Conservation (phyloP, 352 stramenopile species). For the Aphanomyces invadans region DNA sequence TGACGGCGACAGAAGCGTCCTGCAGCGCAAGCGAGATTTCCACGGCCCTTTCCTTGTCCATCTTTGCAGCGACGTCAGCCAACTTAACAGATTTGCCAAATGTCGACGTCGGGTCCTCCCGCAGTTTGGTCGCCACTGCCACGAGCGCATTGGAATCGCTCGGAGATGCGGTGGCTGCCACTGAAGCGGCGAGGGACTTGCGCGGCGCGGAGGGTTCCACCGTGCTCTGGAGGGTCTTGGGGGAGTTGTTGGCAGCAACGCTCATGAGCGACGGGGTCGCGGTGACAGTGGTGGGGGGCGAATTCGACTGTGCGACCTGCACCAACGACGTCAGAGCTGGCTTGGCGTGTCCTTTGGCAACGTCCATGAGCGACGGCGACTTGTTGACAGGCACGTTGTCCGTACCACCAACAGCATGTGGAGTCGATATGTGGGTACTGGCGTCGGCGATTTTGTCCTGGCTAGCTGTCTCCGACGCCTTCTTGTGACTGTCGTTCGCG, state of each 20-base stretch:
- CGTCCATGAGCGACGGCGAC: conserved; percentile 37
- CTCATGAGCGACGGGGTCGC: background rate
- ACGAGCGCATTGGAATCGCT: background rate
- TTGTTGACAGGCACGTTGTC: background rate
- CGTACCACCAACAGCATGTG: background rate
- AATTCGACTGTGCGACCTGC: background rate
- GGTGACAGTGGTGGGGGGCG: background rate
- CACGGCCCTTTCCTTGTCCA: conserved; percentile 38
- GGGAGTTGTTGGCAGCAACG: background rate
- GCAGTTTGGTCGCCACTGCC: conserved; percentile 14
- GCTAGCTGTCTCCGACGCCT: background rate
- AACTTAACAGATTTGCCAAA: conserved; percentile 26
- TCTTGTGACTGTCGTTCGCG: background rate
- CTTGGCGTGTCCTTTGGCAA: conserved; percentile 34
- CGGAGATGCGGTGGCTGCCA: background rate
- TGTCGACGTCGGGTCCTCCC: background rate
- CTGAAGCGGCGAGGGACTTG: background rate
- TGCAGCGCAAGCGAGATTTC: conserved; percentile 33
- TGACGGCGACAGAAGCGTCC: conserved; percentile 36
- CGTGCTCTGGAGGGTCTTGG: background rate
- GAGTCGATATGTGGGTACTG: background rate
- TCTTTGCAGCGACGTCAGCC: conserved; percentile 39
- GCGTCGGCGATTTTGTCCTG: background rate
- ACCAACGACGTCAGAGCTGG: background rate
- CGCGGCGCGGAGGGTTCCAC: background rate